Evolutionary conservation across 129 eudicot species (phyloP).

Genomic region (Daucus carota): DH1_v3.0 NC_030383.2:8470501-8471000

Average conservation of each 20-base stretch:
- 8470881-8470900: constrained; percentile 26
- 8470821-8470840: constrained; percentile 27
- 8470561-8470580: constrained; percentile 58
- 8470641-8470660: background rate
- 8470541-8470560: constrained; percentile 43
- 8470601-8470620: constrained; percentile 64
- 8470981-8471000: background rate
- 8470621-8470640: constrained; percentile 65
- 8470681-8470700: constrained; percentile 1
- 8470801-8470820: constrained; percentile 33
- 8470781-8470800: constrained; percentile 22
- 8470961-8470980: background rate
- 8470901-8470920: background rate
- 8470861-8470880: constrained; percentile 72
- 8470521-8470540: constrained; percentile 77
- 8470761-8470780: constrained; percentile 43
- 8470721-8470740: background rate
- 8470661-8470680: constrained; percentile 19
- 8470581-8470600: constrained; percentile 82
- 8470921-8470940: background rate
- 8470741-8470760: constrained; percentile 34
- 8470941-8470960: background rate
- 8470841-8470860: constrained; percentile 40
- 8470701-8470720: constrained; percentile 8
- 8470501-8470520: constrained; percentile 57